phyloP scores from a whole-genome alignment of 2,329 filamentous ascomycete genomes.

The Fusarium ambrosium region DNA sequence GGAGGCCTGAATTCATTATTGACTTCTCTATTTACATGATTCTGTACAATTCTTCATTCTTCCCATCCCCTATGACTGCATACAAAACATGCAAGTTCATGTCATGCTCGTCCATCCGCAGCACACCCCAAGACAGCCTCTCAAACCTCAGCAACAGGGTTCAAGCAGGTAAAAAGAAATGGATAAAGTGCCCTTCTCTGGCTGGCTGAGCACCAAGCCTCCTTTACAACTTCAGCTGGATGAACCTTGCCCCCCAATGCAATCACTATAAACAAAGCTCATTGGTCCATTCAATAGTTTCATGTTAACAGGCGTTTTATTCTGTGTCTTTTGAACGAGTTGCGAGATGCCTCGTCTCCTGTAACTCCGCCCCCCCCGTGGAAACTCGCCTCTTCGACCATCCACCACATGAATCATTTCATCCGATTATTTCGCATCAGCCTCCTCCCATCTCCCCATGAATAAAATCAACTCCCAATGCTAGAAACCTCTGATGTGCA shows the following conservation, averaged over 20 bases:
- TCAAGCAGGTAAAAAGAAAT: conserved; percentile 6
- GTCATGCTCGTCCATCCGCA: background rate
- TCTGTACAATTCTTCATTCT: background rate
- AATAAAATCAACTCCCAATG: conserved; percentile 31
- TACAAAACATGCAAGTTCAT: conserved; percentile 3
- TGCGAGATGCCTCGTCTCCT: background rate
- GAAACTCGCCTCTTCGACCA: background rate
- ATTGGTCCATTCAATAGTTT: background rate
- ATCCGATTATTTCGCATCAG: background rate
- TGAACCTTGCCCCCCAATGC: background rate
- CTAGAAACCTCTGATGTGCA: conserved; percentile 28
- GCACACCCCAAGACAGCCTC: background rate
- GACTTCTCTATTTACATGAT: background rate
- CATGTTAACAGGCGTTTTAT: background rate
- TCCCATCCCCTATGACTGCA: conserved; percentile 11
- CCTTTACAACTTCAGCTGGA: background rate
- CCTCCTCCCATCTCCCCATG: background rate
- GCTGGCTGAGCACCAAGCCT: background rate
- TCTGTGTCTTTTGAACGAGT: background rate
- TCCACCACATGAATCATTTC: background rate
- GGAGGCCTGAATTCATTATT: background rate
- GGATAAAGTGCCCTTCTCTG: background rate
- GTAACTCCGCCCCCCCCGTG: background rate
- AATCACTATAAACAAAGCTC: background rate
- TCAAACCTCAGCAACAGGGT: conserved; percentile 6